Base-by-base conservation (phyloP, 2,329 filamentous ascomycete genomes). In the Penicillium brevicompactum region DNA sequence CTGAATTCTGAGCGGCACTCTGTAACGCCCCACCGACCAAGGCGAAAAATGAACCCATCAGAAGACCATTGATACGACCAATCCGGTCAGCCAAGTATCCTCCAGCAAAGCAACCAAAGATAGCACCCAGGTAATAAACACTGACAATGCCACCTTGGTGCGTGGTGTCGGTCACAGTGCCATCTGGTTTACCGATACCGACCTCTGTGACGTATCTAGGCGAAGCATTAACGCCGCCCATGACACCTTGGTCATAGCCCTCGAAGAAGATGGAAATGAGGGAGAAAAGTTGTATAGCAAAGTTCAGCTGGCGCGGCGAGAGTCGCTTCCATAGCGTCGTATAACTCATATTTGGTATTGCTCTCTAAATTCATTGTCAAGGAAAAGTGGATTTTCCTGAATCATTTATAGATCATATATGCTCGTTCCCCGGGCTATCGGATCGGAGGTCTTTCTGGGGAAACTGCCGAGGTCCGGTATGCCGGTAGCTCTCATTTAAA, bases 241-340 rank as follows among this genome's bases (percentile, higher is more conserved):
- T 78, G 14, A 83, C 79, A 49, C 80, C 80, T 60, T 83, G 81
- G 55, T 83, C 79, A 68, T 82, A 84, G 16, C 81, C 80, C 46
- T 73, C 70, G 57, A 73, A 73, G 61, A 73, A 72, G 10, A 74
- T 72, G 5, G 62, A 68, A 13, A 74, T 52, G 4, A 73, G 58
- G 2, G 71, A 73, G 45, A 74, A 70, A 1, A 49, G 30, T 7
- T 70, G 68, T 16, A 72, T 72, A 9, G 73, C 70, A 4, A 75
- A 16, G 57, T 78, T 79, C 50, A 80, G 71, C 57, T 79, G 72
- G 3, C 63, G 61, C 21, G 76, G 67, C 42, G 77, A 75, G 4
- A 80, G 67, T 54, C 70, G 67, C 63, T 74, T 77, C 78, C 77
- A 80, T 1, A 74, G 46, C 5, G 70, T 75, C 3, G 69, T 72